Evolutionary conservation across 164 flowering plant genomes (phyloP).

Genomic region (Brasenia schreberi): DNA sequence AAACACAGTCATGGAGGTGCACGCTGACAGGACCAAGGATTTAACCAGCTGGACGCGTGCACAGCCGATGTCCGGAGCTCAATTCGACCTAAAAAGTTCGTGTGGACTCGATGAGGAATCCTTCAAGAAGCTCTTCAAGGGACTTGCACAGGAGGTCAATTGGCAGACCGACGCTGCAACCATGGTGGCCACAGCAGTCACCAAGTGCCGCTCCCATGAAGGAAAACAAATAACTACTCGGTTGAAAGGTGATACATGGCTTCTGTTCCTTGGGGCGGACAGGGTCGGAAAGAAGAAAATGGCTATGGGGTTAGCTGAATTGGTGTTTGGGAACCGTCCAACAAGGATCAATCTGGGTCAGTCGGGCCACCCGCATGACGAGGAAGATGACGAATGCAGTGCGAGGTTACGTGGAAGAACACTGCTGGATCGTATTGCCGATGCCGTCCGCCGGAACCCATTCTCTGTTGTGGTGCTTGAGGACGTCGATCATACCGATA

Average conservation of each 20-base stretch:
- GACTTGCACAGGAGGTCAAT: constrained; percentile 56
- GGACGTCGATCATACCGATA: constrained; percentile 69
- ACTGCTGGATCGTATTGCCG: constrained; percentile 59
- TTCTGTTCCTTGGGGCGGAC: constrained; percentile 78
- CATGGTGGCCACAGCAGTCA: constrained; percentile 48
- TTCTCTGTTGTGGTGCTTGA: constrained; percentile 69
- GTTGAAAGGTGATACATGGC: constrained; percentile 67
- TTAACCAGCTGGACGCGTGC: constrained; percentile 43
- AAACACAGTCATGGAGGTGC: constrained; percentile 15
- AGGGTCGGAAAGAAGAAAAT: constrained; percentile 79
- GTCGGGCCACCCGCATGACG: constrained; percentile 9
- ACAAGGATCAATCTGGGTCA: constrained; percentile 48
- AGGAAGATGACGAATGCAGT: constrained; percentile 25
- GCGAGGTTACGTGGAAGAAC: constrained; percentile 71
- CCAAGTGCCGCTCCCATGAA: constrained; percentile 47
- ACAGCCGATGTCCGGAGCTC: background rate
- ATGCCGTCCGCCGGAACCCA: constrained; percentile 69
- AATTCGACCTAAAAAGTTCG: background rate
- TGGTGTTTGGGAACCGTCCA: constrained; percentile 37
- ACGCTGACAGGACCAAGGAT: constrained; percentile 34
- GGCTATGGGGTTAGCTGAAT: constrained; percentile 69
- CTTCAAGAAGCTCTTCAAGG: constrained; percentile 71
- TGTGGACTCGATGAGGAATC: constrained; percentile 47
- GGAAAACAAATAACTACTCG: constrained; percentile 40
- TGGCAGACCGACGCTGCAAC: constrained; percentile 95